A percentile compares a stretch with the other conserved stretches of the same genome.
Conservation (phyloP, 2,329 filamentous ascomycete genomes). For the Fusarium chlamydosporum region DNA sequence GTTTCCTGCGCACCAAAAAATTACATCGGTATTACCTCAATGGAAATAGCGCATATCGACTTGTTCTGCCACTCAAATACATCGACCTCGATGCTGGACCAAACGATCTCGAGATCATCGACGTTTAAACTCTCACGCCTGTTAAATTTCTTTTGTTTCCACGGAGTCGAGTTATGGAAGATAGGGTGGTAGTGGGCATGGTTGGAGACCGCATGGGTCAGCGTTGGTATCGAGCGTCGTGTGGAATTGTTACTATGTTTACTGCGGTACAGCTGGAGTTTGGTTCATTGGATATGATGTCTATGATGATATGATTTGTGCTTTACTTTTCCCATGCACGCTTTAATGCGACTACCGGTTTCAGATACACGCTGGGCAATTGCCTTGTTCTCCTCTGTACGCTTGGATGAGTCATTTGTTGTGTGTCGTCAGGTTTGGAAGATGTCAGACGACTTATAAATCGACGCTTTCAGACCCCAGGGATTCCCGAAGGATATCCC, state of each 20-base stretch:
- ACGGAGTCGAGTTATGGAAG: constrained; percentile 8
- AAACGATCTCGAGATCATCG: constrained; percentile 56
- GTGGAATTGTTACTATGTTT: constrained; percentile 21
- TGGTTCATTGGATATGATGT: constrained; percentile 22
- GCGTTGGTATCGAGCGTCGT: constrained; percentile 23
- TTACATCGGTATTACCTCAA: constrained; percentile 97
- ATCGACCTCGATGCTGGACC: constrained; percentile 59
- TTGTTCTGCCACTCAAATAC: constrained; percentile 83
- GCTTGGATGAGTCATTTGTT: constrained; percentile 24
- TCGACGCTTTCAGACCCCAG: constrained; percentile 72
- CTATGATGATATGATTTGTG: constrained; percentile 37
- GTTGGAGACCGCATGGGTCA: constrained; percentile 4
- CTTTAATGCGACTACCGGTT: constrained; percentile 9
- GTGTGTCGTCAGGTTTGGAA: constrained; percentile 45
- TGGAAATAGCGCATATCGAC: constrained; percentile 91
- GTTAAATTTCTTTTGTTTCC: constrained; percentile 8
- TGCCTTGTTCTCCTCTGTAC: constrained; percentile 3
- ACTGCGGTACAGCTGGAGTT: constrained; percentile 26
- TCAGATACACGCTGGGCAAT: constrained; percentile 6
- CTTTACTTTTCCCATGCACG: constrained; percentile 7
- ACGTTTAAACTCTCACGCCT: constrained; percentile 22
- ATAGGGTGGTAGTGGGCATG: not conserved
- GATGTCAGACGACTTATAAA: constrained; percentile 65
- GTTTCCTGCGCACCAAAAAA: constrained; percentile 92
- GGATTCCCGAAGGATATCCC: constrained; percentile 72